Conservation (phyloP, 306 rosid species). For the Corylus heterophylla region DNA sequence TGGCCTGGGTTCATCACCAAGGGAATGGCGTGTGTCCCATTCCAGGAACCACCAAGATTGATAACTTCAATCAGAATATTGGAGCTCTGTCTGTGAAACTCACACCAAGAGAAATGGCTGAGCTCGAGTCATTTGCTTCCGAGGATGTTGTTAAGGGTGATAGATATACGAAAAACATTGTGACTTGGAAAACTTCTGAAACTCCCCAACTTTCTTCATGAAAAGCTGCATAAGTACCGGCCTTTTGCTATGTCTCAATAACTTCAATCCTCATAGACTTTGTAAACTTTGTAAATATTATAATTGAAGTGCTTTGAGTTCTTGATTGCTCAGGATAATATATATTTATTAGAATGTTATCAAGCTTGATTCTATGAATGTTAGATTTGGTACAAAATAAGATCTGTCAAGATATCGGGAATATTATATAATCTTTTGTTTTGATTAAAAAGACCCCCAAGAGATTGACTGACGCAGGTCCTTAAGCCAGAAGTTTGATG, state of each 20-base stretch:
- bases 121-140: conserved; percentile 55
- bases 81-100: conserved; percentile 64
- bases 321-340: neutral
- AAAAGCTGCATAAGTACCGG: conserved; percentile 22
- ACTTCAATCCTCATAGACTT: neutral
- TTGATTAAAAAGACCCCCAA: too few relatives aligned
- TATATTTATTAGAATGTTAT: neutral
- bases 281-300: neutral
- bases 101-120: conserved; percentile 53
- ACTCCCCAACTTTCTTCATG: conserved; percentile 63
- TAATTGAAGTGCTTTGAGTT: neutral
- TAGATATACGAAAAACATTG: neutral
- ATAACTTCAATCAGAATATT: conserved; percentile 58
- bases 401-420: too few relatives aligned
- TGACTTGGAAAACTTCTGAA: conserved; percentile 48
- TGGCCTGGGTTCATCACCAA: conserved; percentile 74
- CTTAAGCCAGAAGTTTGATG: too few relatives aligned
- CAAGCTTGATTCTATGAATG: neutral
- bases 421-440: too few relatives aligned
- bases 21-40: conserved; percentile 65
- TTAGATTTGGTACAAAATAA: neutral
- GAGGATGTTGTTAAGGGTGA: conserved; percentile 50
- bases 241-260: neutral
- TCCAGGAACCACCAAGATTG: conserved; percentile 79
- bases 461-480: too few relatives aligned